Conservation (phyloP, 2,329 filamentous ascomycete species). For the Mycocentrospora acerina region DNA sequence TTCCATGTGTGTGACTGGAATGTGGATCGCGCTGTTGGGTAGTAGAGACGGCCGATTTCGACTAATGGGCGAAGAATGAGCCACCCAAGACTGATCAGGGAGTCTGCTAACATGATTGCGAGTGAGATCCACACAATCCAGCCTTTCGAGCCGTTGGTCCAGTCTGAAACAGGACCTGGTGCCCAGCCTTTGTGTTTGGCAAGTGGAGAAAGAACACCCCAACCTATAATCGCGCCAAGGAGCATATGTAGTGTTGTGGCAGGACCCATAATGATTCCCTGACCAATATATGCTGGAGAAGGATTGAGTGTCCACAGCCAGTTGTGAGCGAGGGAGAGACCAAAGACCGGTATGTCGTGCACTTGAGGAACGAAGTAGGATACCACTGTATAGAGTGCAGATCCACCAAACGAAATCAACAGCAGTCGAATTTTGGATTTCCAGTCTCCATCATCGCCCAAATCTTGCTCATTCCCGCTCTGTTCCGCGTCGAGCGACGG, state of each 20-base stretch:
- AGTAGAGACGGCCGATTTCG: slow-evolving; percentile 46
- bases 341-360: slow-evolving; percentile 85
- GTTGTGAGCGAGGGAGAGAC: slow-evolving; percentile 67
- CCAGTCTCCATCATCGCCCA: slow-evolving; percentile 54
- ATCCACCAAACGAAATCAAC: slow-evolving; percentile 60
- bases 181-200: slow-evolving; percentile 89
- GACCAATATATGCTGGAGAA: slow-evolving; percentile 93
- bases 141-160: slow-evolving; percentile 91
- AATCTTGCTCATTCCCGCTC: slow-evolving; percentile 25
- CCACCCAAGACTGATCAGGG: slow-evolving; percentile 82
- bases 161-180: slow-evolving; percentile 80
- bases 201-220: slow-evolving; percentile 86
- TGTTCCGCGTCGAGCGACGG: slow-evolving; percentile 20
- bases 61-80: slow-evolving; percentile 67
- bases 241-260: slow-evolving; percentile 96
- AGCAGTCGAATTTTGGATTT: slow-evolving; percentile 62
- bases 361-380: slow-evolving; percentile 90
- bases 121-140: slow-evolving; percentile 98
- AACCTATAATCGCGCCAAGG: slow-evolving; percentile 82
- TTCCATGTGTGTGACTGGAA: slow-evolving; percentile 39
- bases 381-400: slow-evolving; percentile 67
- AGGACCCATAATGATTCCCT: slow-evolving; percentile 98
- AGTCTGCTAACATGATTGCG: slow-evolving; percentile 95
- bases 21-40: slow-evolving; percentile 31
- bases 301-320: slow-evolving; percentile 98